Base-by-base conservation (phyloP, 208 protist genomes). In the Wallacemonas rigidus region DNA sequence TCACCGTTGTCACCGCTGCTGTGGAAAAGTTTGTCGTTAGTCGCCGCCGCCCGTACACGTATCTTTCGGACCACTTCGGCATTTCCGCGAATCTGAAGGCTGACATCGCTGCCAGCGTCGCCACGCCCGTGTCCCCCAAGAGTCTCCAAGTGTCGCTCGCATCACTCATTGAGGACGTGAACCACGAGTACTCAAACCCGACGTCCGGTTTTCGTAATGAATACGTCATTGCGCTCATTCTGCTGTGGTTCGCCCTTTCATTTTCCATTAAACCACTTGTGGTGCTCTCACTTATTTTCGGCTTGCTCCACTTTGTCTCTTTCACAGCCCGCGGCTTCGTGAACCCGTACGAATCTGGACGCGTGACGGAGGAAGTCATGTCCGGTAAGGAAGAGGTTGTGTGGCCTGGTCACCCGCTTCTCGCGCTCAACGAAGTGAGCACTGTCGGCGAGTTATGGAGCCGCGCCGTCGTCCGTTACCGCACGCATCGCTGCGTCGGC, bases 21-120 rank as follows among this genome's bases (percentile, higher is more conserved):
- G 73, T 97, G 40, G 85, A 91, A 53, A 95, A 95, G 78, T 97
- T 95, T 78, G 84, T 95, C 39, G 85, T 86, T 45, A 83, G 84
- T 64, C 86, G 79, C 68, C 67, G 81, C 36, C 83, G 87, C 12
- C 92, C 92, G 12, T 97, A 95, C 80, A 82, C 82, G 8, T 95
- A 97, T 70, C 81, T 97, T 7, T 95, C 89, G 5, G 90, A 97
- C 74, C 92, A 97, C 77, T 97, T 94, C 80, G 92, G 92, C 47
- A 80, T 95, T 17, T 72, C 82, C 3, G 68, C 82, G 11, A 77
- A 63, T 15, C 60, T 95, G 8, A 36, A 44, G 8, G n/a, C 60
- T 45, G 39, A 73, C 68, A 9, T 61, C 40, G 45, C 50, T 8
- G 62, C 61, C 7, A 63, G 36, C 17, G 36, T 50, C 44, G 57